phyloP scores from a whole-genome alignment of 495 filamentous ascomycete genomes.

The Talaromyces nanjingensis region DNA sequence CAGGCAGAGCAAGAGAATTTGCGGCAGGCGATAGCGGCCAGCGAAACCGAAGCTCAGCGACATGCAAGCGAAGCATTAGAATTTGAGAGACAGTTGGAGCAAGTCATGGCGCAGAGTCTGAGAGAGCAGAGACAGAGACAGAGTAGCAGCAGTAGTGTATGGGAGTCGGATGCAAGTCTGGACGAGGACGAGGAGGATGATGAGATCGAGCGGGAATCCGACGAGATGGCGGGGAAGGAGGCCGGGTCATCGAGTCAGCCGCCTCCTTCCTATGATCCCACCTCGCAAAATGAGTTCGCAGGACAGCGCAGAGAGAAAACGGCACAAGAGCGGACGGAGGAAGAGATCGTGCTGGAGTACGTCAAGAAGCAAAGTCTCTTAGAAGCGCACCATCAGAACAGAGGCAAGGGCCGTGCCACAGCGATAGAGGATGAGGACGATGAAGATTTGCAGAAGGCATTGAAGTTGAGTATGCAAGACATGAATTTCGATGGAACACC shows the following conservation, averaged over 20 bases:
- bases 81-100: constrained; percentile 1
- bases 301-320: constrained; percentile 24
- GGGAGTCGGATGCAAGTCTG: background rate
- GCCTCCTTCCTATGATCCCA: constrained; percentile 30
- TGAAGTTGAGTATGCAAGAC: background rate
- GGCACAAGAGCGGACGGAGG: constrained; percentile 48
- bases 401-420: background rate
- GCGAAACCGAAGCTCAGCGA: constrained; percentile 23
- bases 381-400: constrained; percentile 47
- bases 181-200: background rate
- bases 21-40: constrained; percentile 20
- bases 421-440: background rate
- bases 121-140: background rate
- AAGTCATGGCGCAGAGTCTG: background rate
- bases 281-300: constrained; percentile 31
- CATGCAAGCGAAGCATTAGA: constrained; percentile 14
- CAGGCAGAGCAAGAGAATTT: constrained; percentile 19
- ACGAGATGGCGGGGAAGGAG: constrained; percentile 12
- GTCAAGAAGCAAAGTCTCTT: constrained; percentile 67
- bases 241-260: constrained; percentile 15
- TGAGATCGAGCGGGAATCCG: constrained; percentile 9
- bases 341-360: constrained; percentile 68
- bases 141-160: background rate
- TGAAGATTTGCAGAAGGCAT: background rate
- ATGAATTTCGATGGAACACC: background rate